A percentile compares a stretch with the other conserved stretches of the same genome.
Conservation (phyloP, 768 basidiomycete species). For the Leccinum broughii region DNA sequence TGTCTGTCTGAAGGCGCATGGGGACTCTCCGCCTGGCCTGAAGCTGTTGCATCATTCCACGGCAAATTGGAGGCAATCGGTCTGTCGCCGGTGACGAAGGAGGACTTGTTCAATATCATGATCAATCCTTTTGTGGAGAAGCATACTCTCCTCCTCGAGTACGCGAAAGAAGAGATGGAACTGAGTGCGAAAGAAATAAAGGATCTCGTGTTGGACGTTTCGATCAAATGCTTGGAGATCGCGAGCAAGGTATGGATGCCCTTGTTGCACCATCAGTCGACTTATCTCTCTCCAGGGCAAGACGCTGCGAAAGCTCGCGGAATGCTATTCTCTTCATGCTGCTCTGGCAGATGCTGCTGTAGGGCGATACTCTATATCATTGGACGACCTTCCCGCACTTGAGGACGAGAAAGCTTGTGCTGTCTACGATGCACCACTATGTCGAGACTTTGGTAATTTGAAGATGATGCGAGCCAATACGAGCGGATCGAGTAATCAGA, state of each 20-base stretch:
- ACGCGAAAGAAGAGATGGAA: conserved; percentile 44
- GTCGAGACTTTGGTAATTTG: conserved; percentile 49
- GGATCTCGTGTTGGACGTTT: conserved; percentile 58
- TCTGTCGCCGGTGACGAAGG: conserved; percentile 54
- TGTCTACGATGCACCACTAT: conserved; percentile 51
- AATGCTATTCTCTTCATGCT: conserved; percentile 46
- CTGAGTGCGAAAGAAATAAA: conserved; percentile 44
- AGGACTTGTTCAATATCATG: conserved; percentile 63
- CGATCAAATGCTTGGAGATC: conserved; percentile 56
- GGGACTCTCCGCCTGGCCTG: conserved; percentile 30
- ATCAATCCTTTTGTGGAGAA: conserved; percentile 71
- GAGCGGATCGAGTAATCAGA: conserved; percentile 15
- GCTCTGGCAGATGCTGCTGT: conserved; percentile 47
- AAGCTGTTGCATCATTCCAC: conserved; percentile 36
- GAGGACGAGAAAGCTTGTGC: conserved; percentile 49
- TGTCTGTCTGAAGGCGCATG: conserved; percentile 44
- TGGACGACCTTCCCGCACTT: conserved; percentile 57
- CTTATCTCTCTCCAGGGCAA: conserved; percentile 51
- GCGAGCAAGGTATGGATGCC: conserved; percentile 45
- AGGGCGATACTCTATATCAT: conserved; percentile 48
- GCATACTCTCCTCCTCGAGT: conserved; percentile 51
- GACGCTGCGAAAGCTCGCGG: conserved; percentile 58
- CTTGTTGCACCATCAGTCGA: neutral
- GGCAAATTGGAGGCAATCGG: conserved; percentile 55
- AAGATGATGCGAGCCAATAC: conserved; percentile 30